Base-by-base conservation (phyloP, 148 eudicot species). In the Spergularia marina region DNA sequence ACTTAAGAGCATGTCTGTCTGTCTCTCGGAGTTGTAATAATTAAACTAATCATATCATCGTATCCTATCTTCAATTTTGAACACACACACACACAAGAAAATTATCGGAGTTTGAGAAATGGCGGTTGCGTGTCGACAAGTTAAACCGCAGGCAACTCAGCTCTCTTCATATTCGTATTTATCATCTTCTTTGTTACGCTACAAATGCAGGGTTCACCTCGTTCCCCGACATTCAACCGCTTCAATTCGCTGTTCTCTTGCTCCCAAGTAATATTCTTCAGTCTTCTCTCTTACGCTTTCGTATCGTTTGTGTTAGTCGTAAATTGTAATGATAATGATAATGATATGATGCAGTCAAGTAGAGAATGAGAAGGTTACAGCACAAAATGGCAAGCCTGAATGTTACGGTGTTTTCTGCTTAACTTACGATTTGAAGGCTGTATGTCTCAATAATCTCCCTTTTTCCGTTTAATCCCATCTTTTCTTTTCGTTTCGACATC, bases 341-440 rank as follows among this genome's bases (percentile, higher is more conserved):
- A 70, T 70, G 21, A 3, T 61, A 60, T 51, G 40, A 18, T 53
- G 16, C 79, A 95, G 97, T 64, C 80, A 91, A 91, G 88, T 85
- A 70, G 77, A 91, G 82, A 83, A 87, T 55, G 84, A 86, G 3
- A 87, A 67, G 53, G 84, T 85, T 57, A 71, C 80, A 74, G 88
- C 76, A 20, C 55, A 77, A 10, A 85, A 70, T 72, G 82, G 11
- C 73, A 90, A 87, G 79, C 44, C 82, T 8, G 98, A 94, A 0
- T 92, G 98, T 75, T 95, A 82, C 78, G 98, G 98, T 55, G 89
- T 95, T n/a, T 95, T 95, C 76, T 95, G 98, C 74, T 86, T 88
- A 75, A 95, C 98, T 73, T 95, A 95, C 81, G 98, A 95, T 83
- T 91, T 95, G 66, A 89, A 86, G 81, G 90, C 97, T 64, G 98